Evolutionary conservation across 2,329 filamentous ascomycete genomes (phyloP), one percentile per base, ranked within the genome.

Genomic region (Aureobasidium uvarum): DNA sequence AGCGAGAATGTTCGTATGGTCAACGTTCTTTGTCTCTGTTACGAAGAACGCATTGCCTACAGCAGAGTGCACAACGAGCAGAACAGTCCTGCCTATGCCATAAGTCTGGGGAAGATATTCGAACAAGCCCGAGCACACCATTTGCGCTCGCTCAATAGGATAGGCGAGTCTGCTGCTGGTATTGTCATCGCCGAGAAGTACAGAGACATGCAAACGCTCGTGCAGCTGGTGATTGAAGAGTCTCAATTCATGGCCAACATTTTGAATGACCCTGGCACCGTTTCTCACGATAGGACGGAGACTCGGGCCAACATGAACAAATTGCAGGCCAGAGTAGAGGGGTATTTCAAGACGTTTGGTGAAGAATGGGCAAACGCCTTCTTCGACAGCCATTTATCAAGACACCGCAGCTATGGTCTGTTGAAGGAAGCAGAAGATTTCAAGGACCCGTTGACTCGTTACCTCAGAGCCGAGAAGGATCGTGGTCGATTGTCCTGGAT

Each of bases 401-500:
- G 50, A 11, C 52, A 66, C 23, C 58, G 39, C 39, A 68, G 67
- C 60, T 67, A 66, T 52, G 66, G 66, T 10, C 33, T 97, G 33
- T 82, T 99, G 62, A 84, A 87, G 71, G 71, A 83, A 73, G 90
- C 90, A 66, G 81, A 88, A 31, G 79, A 86, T 65, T 89, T 93
- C 71, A 86, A 87, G 69, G 79, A 85, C 59, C 89, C 87, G 72
- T 84, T 96, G 64, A 96, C 92, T 0, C 82, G 83, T 60, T 99
- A 92, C 72, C 81, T 99, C 55, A 86, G 90, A 48, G 87, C 85
- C 64, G 85, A 87, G 68, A 84, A 87, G 0, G 83, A 87, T 68
- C 86, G 92, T 68, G 88, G 89, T 33, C 91, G 91, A 71, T 83
- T 99, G 51, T 88, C 89, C 56, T 99, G 95, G 95, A 96, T 99